These are phyloP conservation scores for Nakataea oryzae DNA, from an alignment of 2,329 filamentous ascomycete species.

Conservation along the genomic window DNA sequence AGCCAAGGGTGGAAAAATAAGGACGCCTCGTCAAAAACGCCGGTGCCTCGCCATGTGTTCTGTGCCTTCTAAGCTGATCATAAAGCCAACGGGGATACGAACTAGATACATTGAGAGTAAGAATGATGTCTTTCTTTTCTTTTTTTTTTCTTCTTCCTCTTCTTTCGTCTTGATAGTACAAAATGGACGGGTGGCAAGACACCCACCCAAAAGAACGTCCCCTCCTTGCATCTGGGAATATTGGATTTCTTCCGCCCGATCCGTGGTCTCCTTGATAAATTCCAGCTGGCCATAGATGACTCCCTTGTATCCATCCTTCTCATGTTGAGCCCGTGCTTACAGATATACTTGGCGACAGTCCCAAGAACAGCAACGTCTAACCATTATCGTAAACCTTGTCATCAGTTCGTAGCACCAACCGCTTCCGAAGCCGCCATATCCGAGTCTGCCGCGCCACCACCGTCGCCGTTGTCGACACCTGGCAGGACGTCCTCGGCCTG, in stretches of 20 bases:
- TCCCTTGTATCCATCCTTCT: background rate
- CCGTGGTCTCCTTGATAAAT: background rate
- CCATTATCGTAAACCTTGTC: background rate
- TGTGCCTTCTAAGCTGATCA: background rate
- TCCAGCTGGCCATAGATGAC: background rate
- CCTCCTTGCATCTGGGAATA: too few relatives aligned
- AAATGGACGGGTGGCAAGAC: background rate
- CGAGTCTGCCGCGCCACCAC: constrained; percentile 20
- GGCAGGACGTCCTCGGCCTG: constrained; percentile 66
- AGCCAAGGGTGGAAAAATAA: too few relatives aligned
- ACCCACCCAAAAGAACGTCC: background rate
- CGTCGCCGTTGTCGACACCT: background rate
- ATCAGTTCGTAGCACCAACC: background rate
- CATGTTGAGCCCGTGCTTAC: background rate
- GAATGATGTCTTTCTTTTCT: background rate
- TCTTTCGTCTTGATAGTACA: background rate
- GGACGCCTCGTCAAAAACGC: background rate
- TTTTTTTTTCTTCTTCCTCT: too few relatives aligned
- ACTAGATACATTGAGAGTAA: background rate
- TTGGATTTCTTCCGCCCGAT: background rate
- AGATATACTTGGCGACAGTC: background rate
- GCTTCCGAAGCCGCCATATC: constrained; percentile 25
- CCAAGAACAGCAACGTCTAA: background rate
- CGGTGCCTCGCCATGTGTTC: background rate
- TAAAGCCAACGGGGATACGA: background rate